These are phyloP conservation scores for Fusarium goolgardi DNA, from an alignment of 2,329 filamentous ascomycete genomes.

Conservation along the genomic window DNA sequence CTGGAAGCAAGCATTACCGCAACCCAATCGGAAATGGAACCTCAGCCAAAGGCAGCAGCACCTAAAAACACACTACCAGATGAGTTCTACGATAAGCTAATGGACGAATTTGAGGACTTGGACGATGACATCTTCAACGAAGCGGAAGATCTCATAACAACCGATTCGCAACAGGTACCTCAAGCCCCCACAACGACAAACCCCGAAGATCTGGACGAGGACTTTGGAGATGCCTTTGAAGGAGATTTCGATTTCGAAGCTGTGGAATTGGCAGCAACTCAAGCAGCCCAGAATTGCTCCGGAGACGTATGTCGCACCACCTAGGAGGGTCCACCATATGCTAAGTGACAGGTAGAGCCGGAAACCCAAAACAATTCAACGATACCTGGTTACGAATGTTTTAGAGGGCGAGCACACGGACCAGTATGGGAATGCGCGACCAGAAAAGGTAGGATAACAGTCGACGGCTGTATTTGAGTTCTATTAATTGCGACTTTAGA, in stretches of 20 bases:
- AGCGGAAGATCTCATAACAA: conserved; percentile 52
- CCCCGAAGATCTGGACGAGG: conserved; percentile 44
- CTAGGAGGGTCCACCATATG: conserved; percentile 51
- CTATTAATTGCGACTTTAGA: conserved; percentile 59
- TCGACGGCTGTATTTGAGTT: neutral
- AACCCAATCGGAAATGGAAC: conserved; percentile 43
- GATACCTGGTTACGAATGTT: conserved; percentile 83
- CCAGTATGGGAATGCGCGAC: conserved; percentile 66
- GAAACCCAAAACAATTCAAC: conserved; percentile 81
- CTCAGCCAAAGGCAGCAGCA: neutral
- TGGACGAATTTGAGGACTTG: conserved; percentile 72
- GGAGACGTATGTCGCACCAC: conserved; percentile 54
- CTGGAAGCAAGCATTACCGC: conserved; percentile 60
- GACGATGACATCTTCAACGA: conserved; percentile 70
- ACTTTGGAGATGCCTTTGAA: conserved; percentile 62
- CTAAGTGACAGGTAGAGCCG: conserved; percentile 77
- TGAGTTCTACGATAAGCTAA: conserved; percentile 69
- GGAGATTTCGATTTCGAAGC: conserved; percentile 85
- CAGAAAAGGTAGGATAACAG: conserved; percentile 74
- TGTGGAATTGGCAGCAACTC: conserved; percentile 77
- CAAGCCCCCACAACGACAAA: conserved; percentile 17
- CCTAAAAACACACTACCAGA: conserved; percentile 46
- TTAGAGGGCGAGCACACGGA: conserved; percentile 75
- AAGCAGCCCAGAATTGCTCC: conserved; percentile 62
- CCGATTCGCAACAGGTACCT: conserved; percentile 37